Conservation (phyloP, 345 rosid genomes). For the thale cress (Arabidopsis thaliana) region TAIR10.1 NC_003070.9:5682501-5683000, state of each 20-base stretch:
- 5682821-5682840: conserved; percentile 37
- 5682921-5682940: conserved; percentile 19
- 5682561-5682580: conserved; percentile 46
- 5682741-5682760: conserved; percentile 31
- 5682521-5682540: conserved; percentile 46
- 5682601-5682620: conserved; percentile 21
- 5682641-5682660: conserved; percentile 18
- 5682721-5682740: conserved; percentile 46
- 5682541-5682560: conserved; percentile 49
- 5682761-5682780: conserved; percentile 3
- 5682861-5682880: conserved; percentile 28
- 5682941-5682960: conserved; percentile 14
- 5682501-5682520: conserved; percentile 26
- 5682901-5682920: conserved; percentile 20
- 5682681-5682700: conserved; percentile 49
- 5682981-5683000: conserved; percentile 3
- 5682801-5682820: conserved; percentile 42
- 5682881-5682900: conserved; percentile 16
- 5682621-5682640: conserved; percentile 30
- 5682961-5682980: conserved; percentile 30
- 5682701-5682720: conserved; percentile 47
- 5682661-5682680: conserved; percentile 44
- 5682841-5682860: conserved; percentile 8
- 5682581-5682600: conserved; percentile 36
- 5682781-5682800: conserved; percentile 3